These are phyloP conservation scores for Lignosus rhinocerotis DNA, from an alignment of 1,284 basidiomycete genomes.

Conservation along the genomic window DNA sequence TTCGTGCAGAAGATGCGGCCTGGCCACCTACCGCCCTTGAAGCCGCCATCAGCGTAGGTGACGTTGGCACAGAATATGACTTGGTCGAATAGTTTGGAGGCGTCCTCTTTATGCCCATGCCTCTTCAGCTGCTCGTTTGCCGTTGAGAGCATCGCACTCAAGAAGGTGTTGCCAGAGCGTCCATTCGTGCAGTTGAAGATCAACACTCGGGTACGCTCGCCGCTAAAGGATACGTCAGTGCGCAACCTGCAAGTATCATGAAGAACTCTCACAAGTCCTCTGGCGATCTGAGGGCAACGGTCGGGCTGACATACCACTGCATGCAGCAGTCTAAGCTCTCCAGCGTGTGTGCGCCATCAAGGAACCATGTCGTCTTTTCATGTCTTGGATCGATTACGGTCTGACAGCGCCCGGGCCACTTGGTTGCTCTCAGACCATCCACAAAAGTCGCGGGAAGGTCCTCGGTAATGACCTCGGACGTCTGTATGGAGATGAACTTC, in stretches of 20 bases:
- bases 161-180: constrained; percentile 76
- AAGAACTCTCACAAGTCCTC: constrained; percentile 22
- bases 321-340: constrained; percentile 90
- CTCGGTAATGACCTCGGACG: constrained; percentile 29
- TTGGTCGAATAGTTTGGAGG: constrained; percentile 68
- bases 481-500: constrained; percentile 60
- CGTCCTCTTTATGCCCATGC: constrained; percentile 39
- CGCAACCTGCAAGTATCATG: not conserved
- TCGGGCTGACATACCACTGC: constrained; percentile 78
- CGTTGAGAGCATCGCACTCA: constrained; percentile 59
- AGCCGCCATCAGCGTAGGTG: constrained; percentile 87
- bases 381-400: constrained; percentile 62
- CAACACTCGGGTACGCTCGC: constrained; percentile 52
- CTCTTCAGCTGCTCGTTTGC: constrained; percentile 47
- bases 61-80: constrained; percentile 97
- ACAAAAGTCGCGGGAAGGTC: constrained; percentile 56
- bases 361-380: constrained; percentile 72
- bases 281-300: constrained; percentile 42
- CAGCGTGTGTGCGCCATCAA: constrained; percentile 95
- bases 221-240: not conserved
- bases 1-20: not conserved
- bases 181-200: constrained; percentile 98
- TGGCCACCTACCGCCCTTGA: constrained; percentile 76
- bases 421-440: constrained; percentile 67
- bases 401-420: constrained; percentile 98